Conservation (phyloP, 192 early-diverging fungal genomes). For the Thoreauomyces humboldtii region DNA sequence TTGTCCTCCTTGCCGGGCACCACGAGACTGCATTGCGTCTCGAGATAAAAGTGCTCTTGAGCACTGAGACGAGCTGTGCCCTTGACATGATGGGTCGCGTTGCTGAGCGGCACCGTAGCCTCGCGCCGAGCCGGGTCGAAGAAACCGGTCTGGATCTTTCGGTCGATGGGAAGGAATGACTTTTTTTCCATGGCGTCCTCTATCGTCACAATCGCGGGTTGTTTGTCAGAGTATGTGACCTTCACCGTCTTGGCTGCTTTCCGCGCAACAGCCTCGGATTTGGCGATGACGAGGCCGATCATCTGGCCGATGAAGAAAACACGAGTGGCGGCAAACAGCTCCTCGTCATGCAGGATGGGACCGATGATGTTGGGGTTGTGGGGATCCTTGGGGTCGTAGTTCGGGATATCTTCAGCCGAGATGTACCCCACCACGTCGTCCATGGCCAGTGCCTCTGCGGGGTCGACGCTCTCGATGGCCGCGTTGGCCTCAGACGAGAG, state of each 20-base stretch:
- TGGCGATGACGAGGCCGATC: slow-evolving; percentile 79
- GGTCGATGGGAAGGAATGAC: slow-evolving; percentile 57
- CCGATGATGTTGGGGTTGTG: slow-evolving; percentile 51
- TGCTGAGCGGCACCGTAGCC: slow-evolving; percentile 24
- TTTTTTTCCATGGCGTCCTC: slow-evolving; percentile 72
- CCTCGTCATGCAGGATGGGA: slow-evolving; percentile 68
- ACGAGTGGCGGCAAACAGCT: slow-evolving; percentile 69
- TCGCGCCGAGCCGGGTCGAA: slow-evolving; percentile 46
- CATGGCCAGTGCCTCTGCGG: slow-evolving; percentile 53
- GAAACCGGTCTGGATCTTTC: slow-evolving; percentile 61
- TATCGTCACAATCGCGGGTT: slow-evolving; percentile 72
- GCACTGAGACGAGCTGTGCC: slow-evolving; percentile 37
- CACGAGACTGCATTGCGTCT: slow-evolving; percentile 68
- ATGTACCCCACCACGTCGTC: slow-evolving; percentile 69
- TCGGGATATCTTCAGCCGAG: slow-evolving; percentile 68
- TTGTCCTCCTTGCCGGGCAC: slow-evolving; percentile 73
- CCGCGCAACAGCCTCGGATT: slow-evolving; percentile 60
- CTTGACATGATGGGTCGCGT: slow-evolving; percentile 31
- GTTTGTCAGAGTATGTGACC: slow-evolving; percentile 64
- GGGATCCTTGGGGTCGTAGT: slow-evolving; percentile 42
- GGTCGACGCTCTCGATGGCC: slow-evolving; percentile 54
- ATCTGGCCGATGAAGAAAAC: slow-evolving; percentile 72
- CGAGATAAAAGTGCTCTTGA: slow-evolving; percentile 89
- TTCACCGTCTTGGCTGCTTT: slow-evolving; percentile 67
- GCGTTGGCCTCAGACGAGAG: slow-evolving; percentile 67